Conservation (phyloP, 495 filamentous ascomycete species). For the Aspergillus hancockii region DNA sequence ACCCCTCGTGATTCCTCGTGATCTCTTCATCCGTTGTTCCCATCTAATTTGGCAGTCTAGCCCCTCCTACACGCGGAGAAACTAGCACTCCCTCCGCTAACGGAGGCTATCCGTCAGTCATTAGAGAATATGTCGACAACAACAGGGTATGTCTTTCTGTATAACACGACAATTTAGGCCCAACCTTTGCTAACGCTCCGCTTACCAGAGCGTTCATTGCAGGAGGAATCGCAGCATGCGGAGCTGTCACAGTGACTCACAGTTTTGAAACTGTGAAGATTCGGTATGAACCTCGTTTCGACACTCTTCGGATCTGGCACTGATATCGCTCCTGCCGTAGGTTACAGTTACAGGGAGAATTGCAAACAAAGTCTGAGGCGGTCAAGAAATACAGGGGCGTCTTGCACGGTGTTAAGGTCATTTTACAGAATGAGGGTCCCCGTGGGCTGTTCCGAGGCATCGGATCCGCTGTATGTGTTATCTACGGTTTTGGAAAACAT, state of each 20-base stretch:
- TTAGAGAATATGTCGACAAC: constrained; percentile 51
- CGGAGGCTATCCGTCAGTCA: constrained; percentile 13
- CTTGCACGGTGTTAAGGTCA: constrained; percentile 86
- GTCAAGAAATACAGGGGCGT: constrained; percentile 89
- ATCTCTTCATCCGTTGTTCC: not conserved
- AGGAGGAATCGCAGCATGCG: constrained; percentile 93
- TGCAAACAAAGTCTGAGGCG: constrained; percentile 81
- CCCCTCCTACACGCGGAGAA: constrained; percentile 1
- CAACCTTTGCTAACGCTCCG: constrained; percentile 15
- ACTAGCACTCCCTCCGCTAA: constrained; percentile 16
- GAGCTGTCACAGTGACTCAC: constrained; percentile 96
- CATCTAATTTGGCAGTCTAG: not conserved
- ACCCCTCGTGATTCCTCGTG: not conserved
- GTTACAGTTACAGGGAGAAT: constrained; percentile 94
- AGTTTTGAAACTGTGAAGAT: constrained; percentile 99
- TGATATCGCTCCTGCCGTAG: constrained; percentile 36
- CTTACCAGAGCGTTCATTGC: constrained; percentile 73
- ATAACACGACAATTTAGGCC: not conserved
- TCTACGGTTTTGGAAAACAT: not conserved
- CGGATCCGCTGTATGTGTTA: constrained; percentile 69
- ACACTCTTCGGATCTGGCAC: not conserved
- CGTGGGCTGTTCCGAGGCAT: constrained; percentile 86
- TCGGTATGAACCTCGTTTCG: constrained; percentile 53
- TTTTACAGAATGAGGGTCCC: constrained; percentile 87
- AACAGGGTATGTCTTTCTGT: constrained; percentile 41